Base-by-base conservation (phyloP, 371 early-diverging fungal species). In the Fennellomyces sp. region DNA sequence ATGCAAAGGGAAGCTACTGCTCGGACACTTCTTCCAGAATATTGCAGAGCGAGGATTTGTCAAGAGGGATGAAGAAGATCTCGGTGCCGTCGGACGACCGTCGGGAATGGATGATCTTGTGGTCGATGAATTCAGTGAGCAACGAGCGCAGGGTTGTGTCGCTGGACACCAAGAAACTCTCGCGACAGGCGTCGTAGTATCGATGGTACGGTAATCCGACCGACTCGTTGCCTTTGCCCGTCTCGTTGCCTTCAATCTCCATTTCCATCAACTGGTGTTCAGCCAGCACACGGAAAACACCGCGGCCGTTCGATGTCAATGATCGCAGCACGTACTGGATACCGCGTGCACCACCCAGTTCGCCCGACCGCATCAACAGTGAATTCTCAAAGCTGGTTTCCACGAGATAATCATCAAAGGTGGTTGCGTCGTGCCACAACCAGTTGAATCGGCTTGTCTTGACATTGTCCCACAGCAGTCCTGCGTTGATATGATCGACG, bases 351-450 rank as follows among this genome's bases (percentile, higher is more conserved):
- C 85, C 84, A 13, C 88, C 75, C 48, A 69, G 38, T 33, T 81
- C 85, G 8, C 75, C 78, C 3, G 74, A 72, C 50, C 83, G 73
- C 30, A 88, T 79, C 81, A 92, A 70, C 33, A 90, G 65, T 25
- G 89, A 83, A 72, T 90, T 88, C 58, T 94, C 94, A 69, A 87
- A 90, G 54, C 88, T 86, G 2, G 93, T 93, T 65, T 97, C 97
- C 0, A 81, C 84, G 17, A 80, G 57, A 47, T 97, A 96, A 3
- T 85, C 78, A 56, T 85, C 85, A 72, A 85, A 96, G 3, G 95
- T 96, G 2, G 97, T 94, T 30, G 86, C 77, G 61, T 97, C 95
- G 68, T 96, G 96, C 91, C 91, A 94, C 2, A 90, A 69, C 91
- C 91, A 96, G 48, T 86, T 87, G 67, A 92, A 95, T 19, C 82